These are phyloP conservation scores for Talaromyces wortmannii DNA, from an alignment of 495 filamentous ascomycete species.

Conservation along the genomic window DNA sequence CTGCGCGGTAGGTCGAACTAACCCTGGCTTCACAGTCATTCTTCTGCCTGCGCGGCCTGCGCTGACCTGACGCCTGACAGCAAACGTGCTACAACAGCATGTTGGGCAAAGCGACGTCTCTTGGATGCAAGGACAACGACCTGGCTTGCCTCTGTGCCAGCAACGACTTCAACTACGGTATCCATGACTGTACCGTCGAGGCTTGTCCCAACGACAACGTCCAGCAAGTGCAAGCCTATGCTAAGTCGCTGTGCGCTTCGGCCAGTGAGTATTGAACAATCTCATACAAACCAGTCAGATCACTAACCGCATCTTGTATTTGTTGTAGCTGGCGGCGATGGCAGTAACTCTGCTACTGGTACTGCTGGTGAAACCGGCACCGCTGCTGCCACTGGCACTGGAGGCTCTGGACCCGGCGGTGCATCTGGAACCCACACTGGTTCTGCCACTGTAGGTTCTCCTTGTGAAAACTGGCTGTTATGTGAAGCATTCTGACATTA, in stretches of 20 bases:
- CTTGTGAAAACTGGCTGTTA: background rate
- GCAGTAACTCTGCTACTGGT: constrained; percentile 10
- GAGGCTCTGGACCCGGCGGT: constrained; percentile 9
- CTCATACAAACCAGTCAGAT: background rate
- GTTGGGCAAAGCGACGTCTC: constrained; percentile 48
- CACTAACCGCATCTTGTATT: background rate
- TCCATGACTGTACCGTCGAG: constrained; percentile 71
- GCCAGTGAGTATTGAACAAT: constrained; percentile 3
- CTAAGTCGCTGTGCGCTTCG: constrained; percentile 27
- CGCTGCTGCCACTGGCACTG: constrained; percentile 17
- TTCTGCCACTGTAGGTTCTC: constrained; percentile 15
- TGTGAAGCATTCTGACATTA: constrained; percentile 6
- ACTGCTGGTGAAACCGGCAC: constrained; percentile 7
- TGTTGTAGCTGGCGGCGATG: constrained; percentile 11
- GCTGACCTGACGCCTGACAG: constrained; percentile 25
- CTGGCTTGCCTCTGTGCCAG: constrained; percentile 64
- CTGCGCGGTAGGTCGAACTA: constrained; percentile 28
- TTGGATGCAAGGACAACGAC: constrained; percentile 55
- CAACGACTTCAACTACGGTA: constrained; percentile 61
- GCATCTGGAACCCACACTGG: constrained; percentile 10
- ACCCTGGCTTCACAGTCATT: background rate
- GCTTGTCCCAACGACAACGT: constrained; percentile 49
- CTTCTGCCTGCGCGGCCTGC: background rate
- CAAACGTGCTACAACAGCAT: constrained; percentile 69
- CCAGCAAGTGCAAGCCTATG: constrained; percentile 25